phyloP scores from a whole-genome alignment of 495 filamentous ascomycete species.

The Penicillium lividum region DNA sequence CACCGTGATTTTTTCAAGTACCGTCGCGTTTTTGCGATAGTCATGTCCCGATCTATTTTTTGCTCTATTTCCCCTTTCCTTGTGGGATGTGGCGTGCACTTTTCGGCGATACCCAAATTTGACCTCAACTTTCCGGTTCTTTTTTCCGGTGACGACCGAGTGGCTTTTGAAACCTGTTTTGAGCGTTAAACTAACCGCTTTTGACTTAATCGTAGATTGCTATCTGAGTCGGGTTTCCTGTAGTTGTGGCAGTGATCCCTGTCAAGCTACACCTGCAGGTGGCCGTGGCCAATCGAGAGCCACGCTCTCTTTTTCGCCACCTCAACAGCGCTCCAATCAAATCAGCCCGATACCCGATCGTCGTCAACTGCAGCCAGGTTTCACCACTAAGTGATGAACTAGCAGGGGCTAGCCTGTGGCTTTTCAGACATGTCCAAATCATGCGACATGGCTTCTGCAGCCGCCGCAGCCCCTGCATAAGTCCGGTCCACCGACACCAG shows the following conservation, averaged over 20 bases:
- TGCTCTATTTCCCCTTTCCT: conserved; percentile 18
- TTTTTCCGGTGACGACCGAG: conserved; percentile 16
- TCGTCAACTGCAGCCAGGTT: conserved; percentile 11
- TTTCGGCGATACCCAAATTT: conserved; percentile 34
- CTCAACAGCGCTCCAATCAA: conserved; percentile 23
- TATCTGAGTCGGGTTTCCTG: conserved; percentile 75
- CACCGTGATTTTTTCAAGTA: conserved; percentile 38
- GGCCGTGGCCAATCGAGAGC: conserved; percentile 19
- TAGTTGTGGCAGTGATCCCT: conserved; percentile 41
- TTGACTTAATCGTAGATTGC: conserved; percentile 55
- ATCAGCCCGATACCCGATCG: conserved; percentile 5
- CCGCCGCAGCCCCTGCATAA: conserved; percentile 14
- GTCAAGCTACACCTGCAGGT: conserved; percentile 29
- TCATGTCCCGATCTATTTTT: conserved; percentile 7
- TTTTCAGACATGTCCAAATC: conserved; percentile 10
- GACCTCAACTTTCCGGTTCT: conserved; percentile 22
- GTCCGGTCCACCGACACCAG: background rate
- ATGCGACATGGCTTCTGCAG: conserved; percentile 20
- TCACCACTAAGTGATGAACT: conserved; percentile 9
- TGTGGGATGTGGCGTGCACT: conserved; percentile 21
- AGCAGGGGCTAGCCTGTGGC: conserved; percentile 10
- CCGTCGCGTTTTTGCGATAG: conserved; percentile 38
- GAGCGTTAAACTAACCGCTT: conserved; percentile 40
- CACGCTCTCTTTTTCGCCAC: conserved; percentile 13
- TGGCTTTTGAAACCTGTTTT: conserved; percentile 24